Base-by-base conservation (phyloP, 176 grass and related monocot species). In the Leersia perrieri region DNA sequence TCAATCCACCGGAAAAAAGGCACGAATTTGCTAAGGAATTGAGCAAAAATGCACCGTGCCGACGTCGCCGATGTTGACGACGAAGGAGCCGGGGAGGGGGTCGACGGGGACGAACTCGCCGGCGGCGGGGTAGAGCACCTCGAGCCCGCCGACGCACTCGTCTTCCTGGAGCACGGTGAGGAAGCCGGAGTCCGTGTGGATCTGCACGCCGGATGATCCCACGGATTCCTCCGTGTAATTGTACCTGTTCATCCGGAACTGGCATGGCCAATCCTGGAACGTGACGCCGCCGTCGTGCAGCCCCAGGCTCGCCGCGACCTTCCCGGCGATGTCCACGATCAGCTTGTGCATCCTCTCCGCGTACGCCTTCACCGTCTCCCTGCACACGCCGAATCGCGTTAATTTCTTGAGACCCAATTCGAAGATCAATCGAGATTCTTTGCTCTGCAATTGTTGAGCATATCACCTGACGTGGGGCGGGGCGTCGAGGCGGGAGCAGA, bases 131-230 rank as follows among this genome's bases (percentile, higher is more conserved):
- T 97, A 88, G 62, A 91, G 67, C 39, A 97, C 81, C 88, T 97
- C 90, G 26, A 97, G 83, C 28, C 90, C 94, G 60, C 94, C 90
- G 34, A 97, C 94, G 78, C 80, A 87, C 32, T 91, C 90, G 79
- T 97, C 94, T 65, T 97, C 88, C 75, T 97, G 94, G 38, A 97
- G 87, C 61, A 97, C 86, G 75, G 94, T 93, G 41, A 97, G 79
- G 90, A 97, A 93, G 42, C 90, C 80, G 4, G 88, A 91, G 65
- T 93, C 94, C 16, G 94, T 97, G 81, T 97, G 94, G 60, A 91
- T 60, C 80, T 93, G 90, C 81, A 97, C 90, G 68, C 90, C 94
- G 2, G 73, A 61, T 39, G 73, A 89, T 7, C 94, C 94, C 30
- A 97, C 90, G 18, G 90, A 82, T 26, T 80, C 86, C 11, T 78